These are phyloP conservation scores for Fraxinus angustifolia DNA, from an alignment of 305 asterid genomes.

Conservation along the genomic window DNA sequence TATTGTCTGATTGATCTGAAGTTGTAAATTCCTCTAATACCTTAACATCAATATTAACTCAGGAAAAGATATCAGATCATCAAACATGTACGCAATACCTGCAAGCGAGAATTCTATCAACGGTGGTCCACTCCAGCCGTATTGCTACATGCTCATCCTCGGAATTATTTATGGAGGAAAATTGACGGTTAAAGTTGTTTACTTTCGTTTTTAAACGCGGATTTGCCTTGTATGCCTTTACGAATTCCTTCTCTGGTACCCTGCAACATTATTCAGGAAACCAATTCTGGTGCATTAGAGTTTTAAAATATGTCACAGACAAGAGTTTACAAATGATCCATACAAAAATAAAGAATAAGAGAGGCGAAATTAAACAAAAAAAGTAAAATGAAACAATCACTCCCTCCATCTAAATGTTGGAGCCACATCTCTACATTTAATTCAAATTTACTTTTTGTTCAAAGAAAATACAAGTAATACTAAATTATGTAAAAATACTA, in stretches of 20 bases:
- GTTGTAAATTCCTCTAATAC: neutral
- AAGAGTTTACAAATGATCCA: conserved; percentile 7
- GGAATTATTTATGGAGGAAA: conserved; percentile 56
- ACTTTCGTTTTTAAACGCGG: conserved; percentile 86
- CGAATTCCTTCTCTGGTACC: conserved; percentile 88
- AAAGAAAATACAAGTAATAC: conserved; percentile 11
- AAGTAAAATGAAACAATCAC: conserved; percentile 5
- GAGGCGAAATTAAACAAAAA: conserved; percentile 14
- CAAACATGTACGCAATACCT: conserved; percentile 44
- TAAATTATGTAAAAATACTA: neutral
- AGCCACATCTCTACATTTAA: conserved; percentile 17
- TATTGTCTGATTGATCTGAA: neutral
- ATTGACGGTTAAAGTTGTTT: conserved; percentile 73
- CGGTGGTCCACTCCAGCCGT: conserved; percentile 94
- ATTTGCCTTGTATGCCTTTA: conserved; percentile 80
- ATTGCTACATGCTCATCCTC: conserved; percentile 83
- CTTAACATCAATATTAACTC: conserved; percentile 6
- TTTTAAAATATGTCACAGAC: conserved; percentile 1
- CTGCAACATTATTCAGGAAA: conserved; percentile 43
- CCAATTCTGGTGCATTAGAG: neutral
- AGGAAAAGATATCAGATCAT: conserved; percentile 9
- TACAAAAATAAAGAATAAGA: conserved; percentile 17
- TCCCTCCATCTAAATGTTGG: neutral
- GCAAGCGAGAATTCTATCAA: conserved; percentile 84
- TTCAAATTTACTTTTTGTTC: conserved; percentile 20